A percentile compares a stretch with the other conserved stretches of the same genome.
Conservation (phyloP, 805 yeast genomes). For the Candida chilensis region DNA sequence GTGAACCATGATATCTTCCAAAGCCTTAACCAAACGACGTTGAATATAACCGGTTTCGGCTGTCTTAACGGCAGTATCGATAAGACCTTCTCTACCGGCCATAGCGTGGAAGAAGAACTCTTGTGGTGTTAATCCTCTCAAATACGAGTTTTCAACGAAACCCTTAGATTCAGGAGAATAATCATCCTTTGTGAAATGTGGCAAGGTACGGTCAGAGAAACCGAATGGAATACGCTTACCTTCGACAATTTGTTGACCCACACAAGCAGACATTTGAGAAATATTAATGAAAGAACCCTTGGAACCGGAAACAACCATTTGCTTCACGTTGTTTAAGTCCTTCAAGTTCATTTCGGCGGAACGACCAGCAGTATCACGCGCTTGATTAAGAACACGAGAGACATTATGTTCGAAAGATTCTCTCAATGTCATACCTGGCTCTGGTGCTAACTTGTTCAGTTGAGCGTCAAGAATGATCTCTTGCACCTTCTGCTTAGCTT, state of each 20-base stretch:
- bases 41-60: conserved; percentile 99
- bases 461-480: conserved; percentile 91
- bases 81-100: conserved; percentile 99
- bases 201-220: conserved; percentile 90
- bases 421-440: conserved; percentile 99
- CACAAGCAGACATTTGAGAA: conserved; percentile 99
- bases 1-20: conserved; percentile 96
- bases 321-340: conserved; percentile 92
- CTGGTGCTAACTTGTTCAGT: conserved; percentile 78
- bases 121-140: conserved; percentile 96
- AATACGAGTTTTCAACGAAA: conserved; percentile 92
- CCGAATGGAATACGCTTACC: conserved; percentile 99
- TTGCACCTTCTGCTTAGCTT: conserved; percentile 91
- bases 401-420: conserved; percentile 98
- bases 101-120: conserved; percentile 99
- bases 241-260: conserved; percentile 98
- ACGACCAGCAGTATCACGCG: conserved; percentile 99
- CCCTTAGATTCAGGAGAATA: conserved; percentile 98
- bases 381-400: conserved; percentile 89
- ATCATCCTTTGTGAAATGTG: conserved; percentile 97
- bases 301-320: conserved; percentile 98
- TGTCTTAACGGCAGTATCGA: conserved; percentile 98
- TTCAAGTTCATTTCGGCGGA: conserved; percentile 95
- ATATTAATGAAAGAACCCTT: conserved; percentile 98
- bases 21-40: conserved; percentile 93